Evolutionary conservation across 2,329 filamentous ascomycete species (phyloP).

Genomic region (Albifimbria verrucaria): DNA sequence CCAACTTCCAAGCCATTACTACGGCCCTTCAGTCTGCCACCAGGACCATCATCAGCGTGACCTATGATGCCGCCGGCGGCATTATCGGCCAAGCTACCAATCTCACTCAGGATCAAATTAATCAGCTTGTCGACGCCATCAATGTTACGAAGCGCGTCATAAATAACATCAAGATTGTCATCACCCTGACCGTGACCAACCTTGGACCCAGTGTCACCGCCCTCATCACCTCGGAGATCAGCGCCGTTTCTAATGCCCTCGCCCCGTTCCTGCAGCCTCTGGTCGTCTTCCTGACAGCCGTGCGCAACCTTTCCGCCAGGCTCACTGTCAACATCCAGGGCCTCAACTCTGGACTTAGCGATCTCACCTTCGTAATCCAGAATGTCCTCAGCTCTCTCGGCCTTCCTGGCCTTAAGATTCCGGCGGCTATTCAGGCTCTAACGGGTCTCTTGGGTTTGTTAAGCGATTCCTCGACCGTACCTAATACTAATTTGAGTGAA

Average conservation of each 20-base stretch:
- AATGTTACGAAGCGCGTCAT: not conserved
- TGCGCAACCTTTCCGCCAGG: too few relatives aligned
- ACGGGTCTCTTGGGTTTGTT: too few relatives aligned
- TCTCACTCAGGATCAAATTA: slow-evolving; percentile 2
- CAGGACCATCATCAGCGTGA: not conserved
- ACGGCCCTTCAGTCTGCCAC: slow-evolving; percentile 2
- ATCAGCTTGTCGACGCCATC: slow-evolving; percentile 1
- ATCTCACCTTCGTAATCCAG: not conserved
- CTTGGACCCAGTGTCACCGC: not conserved
- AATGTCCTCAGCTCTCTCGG: too few relatives aligned
- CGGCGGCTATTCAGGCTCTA: too few relatives aligned
- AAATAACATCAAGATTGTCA: not conserved
- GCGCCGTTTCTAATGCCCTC: not conserved
- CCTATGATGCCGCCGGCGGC: slow-evolving; percentile 1
- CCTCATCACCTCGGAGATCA: not conserved
- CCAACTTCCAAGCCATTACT: slow-evolving; percentile 1
- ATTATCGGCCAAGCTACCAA: not conserved
- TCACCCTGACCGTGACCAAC: not conserved
- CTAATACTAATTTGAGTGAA: too few relatives aligned
- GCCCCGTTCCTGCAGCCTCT: not conserved
- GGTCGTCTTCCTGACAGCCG: not conserved
- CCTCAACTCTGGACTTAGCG: not conserved
- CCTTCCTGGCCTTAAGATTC: too few relatives aligned
- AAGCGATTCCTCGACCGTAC: too few relatives aligned
- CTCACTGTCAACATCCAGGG: not conserved